Base-by-base conservation (phyloP, 75 land plant species). In the Azolla pinnata region DNA sequence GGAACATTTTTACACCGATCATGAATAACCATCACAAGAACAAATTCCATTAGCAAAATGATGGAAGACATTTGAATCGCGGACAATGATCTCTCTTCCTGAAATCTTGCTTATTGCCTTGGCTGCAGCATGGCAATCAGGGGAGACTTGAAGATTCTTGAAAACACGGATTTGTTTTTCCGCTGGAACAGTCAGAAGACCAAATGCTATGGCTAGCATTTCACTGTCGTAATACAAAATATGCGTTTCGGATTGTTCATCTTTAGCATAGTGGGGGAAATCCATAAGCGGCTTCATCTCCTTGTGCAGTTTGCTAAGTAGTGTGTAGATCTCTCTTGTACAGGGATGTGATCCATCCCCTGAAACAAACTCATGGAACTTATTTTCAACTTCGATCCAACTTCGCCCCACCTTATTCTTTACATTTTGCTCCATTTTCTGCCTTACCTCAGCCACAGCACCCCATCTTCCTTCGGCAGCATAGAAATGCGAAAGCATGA, bases 361-460 rank as follows among this genome's bases (percentile, higher is more conserved):
- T 3, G 73, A 70, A 17, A 66, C 73, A 73, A 82, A 82, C 46
- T 77, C 85, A 18, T 69, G 58, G 21, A 78, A 75, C 44, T 28
- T 24, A 60, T 62, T 69, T 31, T 78, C 30, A 29, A 82, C 66
- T 66, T 82, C 79, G 44, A 82, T 72, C 65, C 50, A 72, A 45
- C 85, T 82, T 33, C 79, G 67, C 2, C 81, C 85, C 27, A 53
- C 65, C 33, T 68, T 78, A 63, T 69, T 75, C 76, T 70, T 47
- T 27, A 57, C 62, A 66, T 51, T 75, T n/a, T 64, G 53, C 52
- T 77, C 56, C 42, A 82, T 75, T 18, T 67, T 35, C 31, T 66
- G 75, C 61, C 81, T 71, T 58, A 78, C 49, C 44, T 28, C 60
- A 21, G 63, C 56, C 16, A 75, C 79, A 0, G 30, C 73, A n/a